These are phyloP conservation scores for Sporothrix curviconia DNA, from an alignment of 2,329 filamentous ascomycete genomes.

Conservation along the genomic window DNA sequence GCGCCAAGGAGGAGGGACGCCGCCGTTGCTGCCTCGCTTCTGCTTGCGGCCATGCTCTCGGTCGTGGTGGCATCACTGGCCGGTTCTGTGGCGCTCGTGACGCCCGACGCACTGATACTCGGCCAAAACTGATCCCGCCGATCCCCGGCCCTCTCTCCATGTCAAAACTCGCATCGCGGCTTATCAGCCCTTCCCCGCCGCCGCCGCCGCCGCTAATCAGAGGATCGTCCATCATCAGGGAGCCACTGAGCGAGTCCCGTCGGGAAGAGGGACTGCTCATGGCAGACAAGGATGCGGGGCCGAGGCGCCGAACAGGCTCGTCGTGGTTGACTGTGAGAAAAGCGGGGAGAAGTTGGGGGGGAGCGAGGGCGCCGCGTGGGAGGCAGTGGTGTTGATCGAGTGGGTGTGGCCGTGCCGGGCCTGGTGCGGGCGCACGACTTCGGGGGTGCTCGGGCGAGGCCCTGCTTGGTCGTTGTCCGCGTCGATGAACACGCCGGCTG, in stretches of 20 bases:
- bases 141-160: not conserved
- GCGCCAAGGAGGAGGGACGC: not conserved
- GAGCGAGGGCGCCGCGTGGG: not conserved
- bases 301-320: constrained; percentile 37
- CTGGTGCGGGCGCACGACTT: not conserved
- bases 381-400: not conserved
- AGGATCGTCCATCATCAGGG: constrained; percentile 38
- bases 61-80: not conserved
- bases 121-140: not conserved
- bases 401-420: constrained; percentile 16
- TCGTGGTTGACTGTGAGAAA: constrained; percentile 37
- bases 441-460: not conserved
- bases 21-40: not conserved
- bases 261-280: constrained; percentile 46
- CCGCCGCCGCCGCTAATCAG: not conserved
- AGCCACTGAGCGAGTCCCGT: constrained; percentile 42
- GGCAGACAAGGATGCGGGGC: constrained; percentile 29
- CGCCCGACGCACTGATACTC: not conserved
- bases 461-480: not conserved
- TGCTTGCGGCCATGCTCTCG: not conserved
- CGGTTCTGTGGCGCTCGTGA: not conserved
- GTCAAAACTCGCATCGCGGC: constrained; percentile 1
- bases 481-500: too few species aligned
- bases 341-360: constrained; percentile 11
- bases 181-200: constrained; percentile 29